Conservation (phyloP, 2,329 filamentous ascomycete species). For the Ophiocordyceps camponoti-saundersi region DNA sequence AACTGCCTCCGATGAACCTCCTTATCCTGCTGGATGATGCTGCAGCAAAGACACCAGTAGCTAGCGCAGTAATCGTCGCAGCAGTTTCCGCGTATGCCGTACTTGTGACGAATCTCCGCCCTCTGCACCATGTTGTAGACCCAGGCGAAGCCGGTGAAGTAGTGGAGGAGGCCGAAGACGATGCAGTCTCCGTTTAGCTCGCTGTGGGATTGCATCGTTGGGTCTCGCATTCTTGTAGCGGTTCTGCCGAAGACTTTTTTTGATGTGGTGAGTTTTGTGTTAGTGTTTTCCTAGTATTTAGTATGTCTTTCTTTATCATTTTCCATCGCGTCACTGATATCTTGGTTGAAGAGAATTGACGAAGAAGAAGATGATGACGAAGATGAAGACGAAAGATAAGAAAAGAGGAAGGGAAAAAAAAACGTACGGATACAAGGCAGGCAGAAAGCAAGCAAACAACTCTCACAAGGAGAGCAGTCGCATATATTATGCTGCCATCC, state of each 20-base stretch:
- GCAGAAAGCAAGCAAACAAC: not conserved
- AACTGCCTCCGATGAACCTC: conserved; percentile 20
- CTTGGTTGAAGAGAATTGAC: too few species aligned
- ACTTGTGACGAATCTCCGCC: conserved; percentile 31
- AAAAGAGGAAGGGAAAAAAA: not conserved
- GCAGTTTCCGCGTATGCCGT: conserved; percentile 32
- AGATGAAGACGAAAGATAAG: too few species aligned
- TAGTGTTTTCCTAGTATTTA: too few species aligned
- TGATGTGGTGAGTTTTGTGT: too few species aligned
- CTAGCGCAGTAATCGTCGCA: conserved; percentile 31
- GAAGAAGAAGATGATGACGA: too few species aligned
- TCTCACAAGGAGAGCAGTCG: too few species aligned
- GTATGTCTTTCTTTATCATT: too few species aligned
- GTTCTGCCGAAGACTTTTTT: conserved; percentile 24
- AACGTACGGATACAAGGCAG: not conserved
- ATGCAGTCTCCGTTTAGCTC: conserved; percentile 24
- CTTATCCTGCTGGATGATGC: conserved; percentile 40
- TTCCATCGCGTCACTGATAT: too few species aligned
- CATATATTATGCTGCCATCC: too few species aligned
- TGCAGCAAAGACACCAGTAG: conserved; percentile 39
- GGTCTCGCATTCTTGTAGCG: conserved; percentile 25
- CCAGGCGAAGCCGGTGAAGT: conserved; percentile 23
- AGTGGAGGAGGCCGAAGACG: conserved; percentile 20
- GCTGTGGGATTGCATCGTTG: conserved; percentile 20
- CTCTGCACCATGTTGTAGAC: conserved; percentile 35